These are phyloP conservation scores for Apiospora kogelbergensis DNA, from an alignment of 2,329 filamentous ascomycete genomes.

Conservation along the genomic window DNA sequence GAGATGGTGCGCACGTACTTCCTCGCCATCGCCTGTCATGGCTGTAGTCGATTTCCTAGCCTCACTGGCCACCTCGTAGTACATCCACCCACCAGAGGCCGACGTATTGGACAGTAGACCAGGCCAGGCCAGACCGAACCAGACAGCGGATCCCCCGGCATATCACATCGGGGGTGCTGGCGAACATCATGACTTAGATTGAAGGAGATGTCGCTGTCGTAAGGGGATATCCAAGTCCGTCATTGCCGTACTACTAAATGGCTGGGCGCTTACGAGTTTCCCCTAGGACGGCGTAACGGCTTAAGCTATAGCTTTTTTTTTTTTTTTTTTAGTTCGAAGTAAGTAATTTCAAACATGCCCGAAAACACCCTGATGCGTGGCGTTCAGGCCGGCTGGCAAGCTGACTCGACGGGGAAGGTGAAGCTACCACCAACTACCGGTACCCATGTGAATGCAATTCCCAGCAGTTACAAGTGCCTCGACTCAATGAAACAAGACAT, in stretches of 20 bases:
- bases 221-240: neutral
- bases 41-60: neutral
- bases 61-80: neutral
- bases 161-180: neutral
- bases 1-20: neutral
- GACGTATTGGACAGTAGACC: neutral
- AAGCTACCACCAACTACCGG: neutral
- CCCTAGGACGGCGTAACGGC: neutral
- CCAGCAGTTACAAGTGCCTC: neutral
- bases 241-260: neutral
- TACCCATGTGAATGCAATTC: neutral
- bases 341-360: slow-evolving; percentile 2
- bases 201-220: neutral
- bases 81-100: neutral
- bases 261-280: neutral
- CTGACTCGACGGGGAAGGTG: neutral
- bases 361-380: neutral
- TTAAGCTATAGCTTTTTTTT: neutral
- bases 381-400: neutral
- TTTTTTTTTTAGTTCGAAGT: neutral
- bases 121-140: neutral
- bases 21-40: neutral
- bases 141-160: neutral
- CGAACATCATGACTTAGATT: neutral
- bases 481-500: neutral